These are phyloP conservation scores for Aspergillus quadricinctus DNA, from an alignment of 2,329 filamentous ascomycete genomes.

Conservation along the genomic window DNA sequence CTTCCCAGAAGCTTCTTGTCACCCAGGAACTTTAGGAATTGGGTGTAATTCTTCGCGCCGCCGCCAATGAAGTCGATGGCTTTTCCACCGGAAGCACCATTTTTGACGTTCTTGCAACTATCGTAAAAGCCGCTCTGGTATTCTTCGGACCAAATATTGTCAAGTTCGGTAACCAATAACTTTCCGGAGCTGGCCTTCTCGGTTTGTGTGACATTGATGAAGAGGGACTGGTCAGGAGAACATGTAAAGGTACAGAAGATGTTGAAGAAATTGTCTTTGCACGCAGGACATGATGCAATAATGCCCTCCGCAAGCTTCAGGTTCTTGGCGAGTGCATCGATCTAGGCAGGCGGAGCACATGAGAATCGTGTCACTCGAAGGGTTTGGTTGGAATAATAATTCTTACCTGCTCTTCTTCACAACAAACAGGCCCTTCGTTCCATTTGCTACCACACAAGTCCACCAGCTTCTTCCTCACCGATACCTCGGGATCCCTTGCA, in stretches of 20 bases:
- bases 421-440: constrained; percentile 80
- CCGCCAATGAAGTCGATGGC: constrained; percentile 97
- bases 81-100: constrained; percentile 85
- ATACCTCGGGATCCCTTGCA: constrained; percentile 68
- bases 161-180: constrained; percentile 76
- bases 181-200: constrained; percentile 52
- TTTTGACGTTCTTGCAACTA: constrained; percentile 99
- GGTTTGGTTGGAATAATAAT: constrained; percentile 2
- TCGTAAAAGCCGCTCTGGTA: constrained; percentile 89
- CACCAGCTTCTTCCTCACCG: constrained; percentile 72
- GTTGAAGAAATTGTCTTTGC: constrained; percentile 98
- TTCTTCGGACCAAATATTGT: constrained; percentile 78
- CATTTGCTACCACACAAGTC: constrained; percentile 84
- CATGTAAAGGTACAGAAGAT: constrained; percentile 98
- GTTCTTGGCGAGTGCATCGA: constrained; percentile 76
- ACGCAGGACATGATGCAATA: constrained; percentile 90
- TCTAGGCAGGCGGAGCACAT: constrained; percentile 41
- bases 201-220: constrained; percentile 83
- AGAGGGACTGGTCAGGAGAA: constrained; percentile 92
- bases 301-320: constrained; percentile 82
- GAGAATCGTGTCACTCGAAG: not conserved
- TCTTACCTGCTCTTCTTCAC: constrained; percentile 66
- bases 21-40: constrained; percentile 86
- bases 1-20: constrained; percentile 87
- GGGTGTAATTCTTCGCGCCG: constrained; percentile 82